These are phyloP conservation scores for Metschnikowia kofuensis DNA, from an alignment of 805 yeast genomes.

Conservation along the genomic window DNA sequence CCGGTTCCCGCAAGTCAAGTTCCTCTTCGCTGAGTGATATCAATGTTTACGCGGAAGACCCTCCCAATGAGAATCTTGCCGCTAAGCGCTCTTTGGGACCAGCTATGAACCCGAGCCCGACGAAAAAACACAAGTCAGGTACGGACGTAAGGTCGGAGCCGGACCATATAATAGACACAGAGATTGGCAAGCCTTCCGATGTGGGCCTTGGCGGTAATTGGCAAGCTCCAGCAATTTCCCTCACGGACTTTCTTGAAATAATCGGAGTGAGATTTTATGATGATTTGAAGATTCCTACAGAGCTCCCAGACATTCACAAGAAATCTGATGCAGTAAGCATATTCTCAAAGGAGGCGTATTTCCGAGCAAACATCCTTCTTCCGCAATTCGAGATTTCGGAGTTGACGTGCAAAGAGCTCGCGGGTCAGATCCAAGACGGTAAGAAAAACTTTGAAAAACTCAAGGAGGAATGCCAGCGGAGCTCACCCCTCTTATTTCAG, in stretches of 20 bases:
- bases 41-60: neutral
- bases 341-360: slow-evolving; percentile 28
- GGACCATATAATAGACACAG: neutral
- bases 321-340: slow-evolving; percentile 11
- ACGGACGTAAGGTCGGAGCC: neutral
- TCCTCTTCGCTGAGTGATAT: slow-evolving; percentile 3
- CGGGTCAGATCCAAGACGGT: slow-evolving; percentile 50
- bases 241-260: slow-evolving; percentile 37
- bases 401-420: slow-evolving; percentile 52
- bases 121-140: slow-evolving; percentile 6
- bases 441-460: slow-evolving; percentile 44
- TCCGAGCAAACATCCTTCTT: slow-evolving; percentile 37
- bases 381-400: slow-evolving; percentile 49
- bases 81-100: slow-evolving; percentile 10
- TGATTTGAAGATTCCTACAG: slow-evolving; percentile 38
- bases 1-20: neutral
- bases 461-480: slow-evolving; percentile 42
- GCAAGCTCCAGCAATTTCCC: slow-evolving; percentile 31
- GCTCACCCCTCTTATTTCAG: slow-evolving; percentile 48
- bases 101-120: slow-evolving; percentile 11
- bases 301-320: slow-evolving; percentile 23
- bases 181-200: neutral
- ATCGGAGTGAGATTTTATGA: slow-evolving; percentile 45
- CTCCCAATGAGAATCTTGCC: neutral
- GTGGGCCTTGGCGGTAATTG: slow-evolving; percentile 19